Percentiles rank a stretch among this genome's conserved stretches.
These are phyloP conservation scores for baker's yeast (Saccharomyces cerevisiae) DNA, from an alignment of 805 yeast genomes.

Conservation along the genomic window DNA sequence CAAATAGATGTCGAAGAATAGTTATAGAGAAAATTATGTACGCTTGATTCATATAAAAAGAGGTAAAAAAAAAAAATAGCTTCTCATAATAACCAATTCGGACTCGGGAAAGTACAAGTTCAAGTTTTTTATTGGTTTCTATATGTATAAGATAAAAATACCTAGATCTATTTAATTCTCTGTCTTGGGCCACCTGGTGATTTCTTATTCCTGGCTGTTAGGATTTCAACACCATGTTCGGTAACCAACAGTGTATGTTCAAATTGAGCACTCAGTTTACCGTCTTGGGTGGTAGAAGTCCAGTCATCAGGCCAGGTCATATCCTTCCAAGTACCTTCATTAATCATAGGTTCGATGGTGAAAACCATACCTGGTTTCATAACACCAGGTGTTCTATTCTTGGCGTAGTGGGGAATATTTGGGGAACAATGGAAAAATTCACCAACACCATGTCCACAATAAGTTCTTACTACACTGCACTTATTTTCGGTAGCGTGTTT, in stretches of 20 bases:
- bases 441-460: constrained; percentile 91
- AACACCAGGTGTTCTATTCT: constrained; percentile 85
- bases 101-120: not conserved
- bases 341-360: constrained; percentile 96
- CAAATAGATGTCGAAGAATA: constrained; percentile 58
- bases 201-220: constrained; percentile 68
- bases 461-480: constrained; percentile 82
- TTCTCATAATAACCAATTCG: not conserved
- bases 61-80: not conserved
- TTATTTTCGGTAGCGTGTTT: constrained; percentile 69
- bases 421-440: constrained; percentile 85
- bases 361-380: constrained; percentile 95
- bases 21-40: constrained; percentile 16
- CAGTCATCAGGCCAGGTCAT: constrained; percentile 94
- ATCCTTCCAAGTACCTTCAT: constrained; percentile 74
- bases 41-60: not conserved
- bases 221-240: constrained; percentile 84
- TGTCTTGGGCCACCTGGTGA: constrained; percentile 86
- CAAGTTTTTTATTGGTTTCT: not conserved
- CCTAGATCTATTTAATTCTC: constrained; percentile 34
- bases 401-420: constrained; percentile 87
- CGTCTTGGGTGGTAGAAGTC: constrained; percentile 91
- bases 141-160: not conserved
- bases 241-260: constrained; percentile 91
- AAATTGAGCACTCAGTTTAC: constrained; percentile 84